These are phyloP conservation scores for Coprinopsis marcescibilis DNA, from an alignment of 768 basidiomycete genomes.

Conservation along the genomic window DNA sequence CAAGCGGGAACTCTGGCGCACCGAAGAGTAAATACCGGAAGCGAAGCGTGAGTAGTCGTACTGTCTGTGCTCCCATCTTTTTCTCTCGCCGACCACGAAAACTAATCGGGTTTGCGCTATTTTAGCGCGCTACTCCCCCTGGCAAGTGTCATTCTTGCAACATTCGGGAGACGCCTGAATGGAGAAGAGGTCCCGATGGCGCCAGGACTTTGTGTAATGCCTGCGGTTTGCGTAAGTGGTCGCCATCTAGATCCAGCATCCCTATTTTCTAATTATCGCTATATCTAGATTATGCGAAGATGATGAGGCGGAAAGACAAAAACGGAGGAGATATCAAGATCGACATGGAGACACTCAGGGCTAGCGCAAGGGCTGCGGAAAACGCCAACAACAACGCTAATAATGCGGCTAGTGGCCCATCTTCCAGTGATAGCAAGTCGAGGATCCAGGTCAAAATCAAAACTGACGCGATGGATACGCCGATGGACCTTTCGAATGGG, in stretches of 20 bases:
- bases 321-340: conserved; percentile 58
- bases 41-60: conserved; percentile 60
- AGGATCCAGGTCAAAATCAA: neutral
- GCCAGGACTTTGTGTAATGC: conserved; percentile 82
- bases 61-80: conserved; percentile 8
- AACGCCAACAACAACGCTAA: conserved; percentile 27
- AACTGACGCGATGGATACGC: too few species aligned
- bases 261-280: conserved; percentile 2
- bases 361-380: conserved; percentile 60
- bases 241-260: too few species aligned
- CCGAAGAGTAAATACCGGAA: conserved; percentile 81
- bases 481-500: too few species aligned
- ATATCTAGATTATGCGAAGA: conserved; percentile 69
- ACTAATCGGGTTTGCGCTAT: conserved; percentile 14
- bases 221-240: conserved; percentile 71
- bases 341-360: conserved; percentile 71
- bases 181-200: conserved; percentile 80
- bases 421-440: neutral
- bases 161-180: conserved; percentile 85
- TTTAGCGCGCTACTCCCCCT: conserved; percentile 76
- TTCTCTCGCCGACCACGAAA: neutral
- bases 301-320: conserved; percentile 76
- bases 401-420: conserved; percentile 15
- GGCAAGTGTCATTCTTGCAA: conserved; percentile 87
- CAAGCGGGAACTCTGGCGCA: conserved; percentile 37